Evolutionary conservation across 2,329 filamentous ascomycete genomes (phyloP).

Genomic region (Colletotrichum viniferum): DNA sequence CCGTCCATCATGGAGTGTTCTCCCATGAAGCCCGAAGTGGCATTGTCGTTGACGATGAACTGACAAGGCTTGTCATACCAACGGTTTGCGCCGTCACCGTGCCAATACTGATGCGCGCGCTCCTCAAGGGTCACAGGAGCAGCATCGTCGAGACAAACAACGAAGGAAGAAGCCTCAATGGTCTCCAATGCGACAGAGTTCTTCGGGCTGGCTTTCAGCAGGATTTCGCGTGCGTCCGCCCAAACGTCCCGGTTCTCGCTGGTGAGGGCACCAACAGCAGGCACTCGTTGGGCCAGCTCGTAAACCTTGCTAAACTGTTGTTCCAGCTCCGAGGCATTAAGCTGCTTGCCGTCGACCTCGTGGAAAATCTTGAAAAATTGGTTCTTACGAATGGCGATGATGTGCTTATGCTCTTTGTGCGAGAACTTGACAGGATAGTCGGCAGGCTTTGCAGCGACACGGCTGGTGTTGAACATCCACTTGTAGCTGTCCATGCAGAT

Average conservation of each 20-base stretch:
- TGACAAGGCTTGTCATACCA: conserved; percentile 99
- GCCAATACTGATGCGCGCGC: conserved; percentile 96
- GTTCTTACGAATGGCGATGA: conserved; percentile 91
- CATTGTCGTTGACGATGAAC: conserved; percentile 98
- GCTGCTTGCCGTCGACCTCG: conserved; percentile 80
- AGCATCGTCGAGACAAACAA: conserved; percentile 93
- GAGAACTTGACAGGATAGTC: conserved; percentile 87
- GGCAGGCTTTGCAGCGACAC: conserved; percentile 80
- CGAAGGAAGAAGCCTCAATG: conserved; percentile 88
- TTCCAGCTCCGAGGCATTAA: conserved; percentile 90
- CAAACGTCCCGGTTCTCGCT: conserved; percentile 93
- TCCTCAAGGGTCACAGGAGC: conserved; percentile 92
- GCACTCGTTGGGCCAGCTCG: conserved; percentile 70
- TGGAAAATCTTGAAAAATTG: conserved; percentile 93
- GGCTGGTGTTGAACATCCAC: conserved; percentile 97
- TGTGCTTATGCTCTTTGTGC: conserved; percentile 78
- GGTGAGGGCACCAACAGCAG: conserved; percentile 84
- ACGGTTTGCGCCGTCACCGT: conserved; percentile 92
- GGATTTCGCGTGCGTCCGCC: conserved; percentile 79
- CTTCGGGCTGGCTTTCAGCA: conserved; percentile 76
- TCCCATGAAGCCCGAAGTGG: conserved; percentile 95
- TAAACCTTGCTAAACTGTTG: conserved; percentile 87
- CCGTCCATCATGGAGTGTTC: conserved; percentile 99
- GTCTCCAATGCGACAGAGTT: conserved; percentile 80
- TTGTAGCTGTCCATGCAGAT: conserved; percentile 99